Base-by-base conservation (phyloP, 371 early-diverging fungal genomes). In the Syncephalastrum racemosum region DNA sequence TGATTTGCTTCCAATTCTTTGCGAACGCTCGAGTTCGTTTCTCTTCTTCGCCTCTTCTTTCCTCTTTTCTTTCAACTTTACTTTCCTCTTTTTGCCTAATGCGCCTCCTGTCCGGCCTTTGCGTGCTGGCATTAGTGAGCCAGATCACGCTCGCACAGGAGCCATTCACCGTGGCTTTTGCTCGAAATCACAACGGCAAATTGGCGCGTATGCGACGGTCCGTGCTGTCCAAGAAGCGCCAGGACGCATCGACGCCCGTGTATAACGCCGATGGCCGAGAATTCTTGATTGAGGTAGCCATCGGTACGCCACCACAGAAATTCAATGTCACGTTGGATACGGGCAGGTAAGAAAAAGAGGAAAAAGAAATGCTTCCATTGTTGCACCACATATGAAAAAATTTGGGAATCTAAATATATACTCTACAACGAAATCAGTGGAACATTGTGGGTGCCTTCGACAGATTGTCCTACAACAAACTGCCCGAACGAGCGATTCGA, bases 271-370 rank as follows among this genome's bases (percentile, higher is more conserved):
- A 62, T 22, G 65, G 66, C 13, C 55, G 65, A 53, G 66, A 70
- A 44, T 76, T 70, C 31, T 45, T 70, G 0, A 60, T 70, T 8
- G 23, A 64, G 12, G 62, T 75, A 5, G 44, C 13, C 12, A 62
- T 71, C 48, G 75, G 75, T 23, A 71, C 75, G 22, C 75, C 75
- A 15, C 58, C 70, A 27, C 71, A 75, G 50, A 56, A 40, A 14
- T 75, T 75, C 51, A 56, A 55, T 7, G 48, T 75, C 13, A 56
- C 63, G 3, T 10, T 75, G 23, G 75, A 75, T 49, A 75, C 74
- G 43, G 74, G 74, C 53, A 73, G 73, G 73, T 73, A 66, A 44
- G 20, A 18, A 41, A 19, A 57, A 15, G 7, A 12, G n/a, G 24
- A 42, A 48, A 48, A 58, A 31, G 20, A 48, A 27, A 44, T 43